Percentiles rank a stretch among this genome's conserved stretches.
These are phyloP conservation scores for Mortierella sp. DNA, from an alignment of 371 early-diverging fungal genomes.

Conservation along the genomic window DNA sequence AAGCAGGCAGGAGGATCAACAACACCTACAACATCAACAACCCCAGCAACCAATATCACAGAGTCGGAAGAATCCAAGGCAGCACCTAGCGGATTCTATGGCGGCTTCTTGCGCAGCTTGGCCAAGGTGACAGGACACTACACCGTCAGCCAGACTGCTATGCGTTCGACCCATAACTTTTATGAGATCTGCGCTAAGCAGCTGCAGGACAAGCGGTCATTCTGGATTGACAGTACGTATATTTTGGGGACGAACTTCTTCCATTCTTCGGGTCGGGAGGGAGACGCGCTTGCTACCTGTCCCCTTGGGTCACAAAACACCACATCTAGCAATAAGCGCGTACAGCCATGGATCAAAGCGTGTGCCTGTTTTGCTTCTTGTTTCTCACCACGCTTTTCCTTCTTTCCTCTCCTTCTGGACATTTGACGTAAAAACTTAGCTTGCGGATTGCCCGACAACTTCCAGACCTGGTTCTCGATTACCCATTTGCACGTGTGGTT, in stretches of 20 bases:
- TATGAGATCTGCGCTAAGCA: constrained; percentile 69
- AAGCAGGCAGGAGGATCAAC: constrained; percentile 22
- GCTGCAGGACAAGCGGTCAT: constrained; percentile 66
- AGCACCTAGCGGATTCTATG: constrained; percentile 40
- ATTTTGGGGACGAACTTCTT: neutral
- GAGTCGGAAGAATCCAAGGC: neutral
- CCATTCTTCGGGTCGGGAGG: neutral
- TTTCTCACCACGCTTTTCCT: neutral
- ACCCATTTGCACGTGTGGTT: constrained; percentile 96
- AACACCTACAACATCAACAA: constrained; percentile 18
- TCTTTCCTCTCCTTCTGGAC: neutral
- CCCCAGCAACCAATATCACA: constrained; percentile 10
- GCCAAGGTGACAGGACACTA: constrained; percentile 71
- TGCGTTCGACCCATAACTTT: constrained; percentile 67
- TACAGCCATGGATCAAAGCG: too few relatives aligned
- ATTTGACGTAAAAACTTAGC: constrained; percentile 50
- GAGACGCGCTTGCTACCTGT: neutral
- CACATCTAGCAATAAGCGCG: too few relatives aligned
- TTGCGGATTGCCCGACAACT: constrained; percentile 86
- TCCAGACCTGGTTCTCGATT: constrained; percentile 96
- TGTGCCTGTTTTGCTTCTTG: neutral
- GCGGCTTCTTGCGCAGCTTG: constrained; percentile 43
- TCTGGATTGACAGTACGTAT: constrained; percentile 67
- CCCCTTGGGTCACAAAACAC: too few relatives aligned
- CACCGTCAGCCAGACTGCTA: constrained; percentile 68